These are phyloP conservation scores for Planoprotostelium fungivorum DNA, from an alignment of 78 protist species.

Conservation along the genomic window DNA sequence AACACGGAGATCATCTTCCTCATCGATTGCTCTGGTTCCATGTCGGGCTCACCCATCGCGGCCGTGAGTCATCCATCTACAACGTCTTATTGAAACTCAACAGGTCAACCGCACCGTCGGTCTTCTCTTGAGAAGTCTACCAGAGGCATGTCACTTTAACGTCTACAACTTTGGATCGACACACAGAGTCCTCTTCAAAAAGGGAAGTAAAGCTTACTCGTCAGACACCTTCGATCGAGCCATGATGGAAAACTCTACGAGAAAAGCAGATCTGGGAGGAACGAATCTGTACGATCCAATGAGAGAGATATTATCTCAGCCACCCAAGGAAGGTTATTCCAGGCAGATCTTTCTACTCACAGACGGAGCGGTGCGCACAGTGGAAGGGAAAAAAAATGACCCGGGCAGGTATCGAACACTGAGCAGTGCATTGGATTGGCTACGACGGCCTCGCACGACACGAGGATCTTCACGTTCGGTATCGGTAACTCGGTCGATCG, in stretches of 20 bases:
- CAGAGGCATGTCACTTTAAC: constrained; percentile 15
- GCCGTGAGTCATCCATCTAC: constrained; percentile 2
- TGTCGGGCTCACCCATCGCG: constrained; percentile 19
- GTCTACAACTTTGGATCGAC: constrained; percentile 18
- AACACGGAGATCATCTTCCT: constrained; percentile 22
- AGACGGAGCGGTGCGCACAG: background rate
- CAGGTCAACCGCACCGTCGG: constrained; percentile 1
- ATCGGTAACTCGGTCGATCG: constrained; percentile 67
- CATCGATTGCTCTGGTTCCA: constrained; percentile 45
- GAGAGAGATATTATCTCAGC: background rate
- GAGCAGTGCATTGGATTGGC: constrained; percentile 24
- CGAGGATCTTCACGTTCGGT: constrained; percentile 79
- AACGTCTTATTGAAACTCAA: background rate
- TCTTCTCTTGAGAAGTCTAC: constrained; percentile 23
- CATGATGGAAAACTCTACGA: background rate
- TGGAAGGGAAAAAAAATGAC: background rate
- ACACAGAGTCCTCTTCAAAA: background rate
- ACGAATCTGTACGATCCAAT: constrained; percentile 44
- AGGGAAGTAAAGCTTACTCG: background rate
- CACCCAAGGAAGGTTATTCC: constrained; percentile 13
- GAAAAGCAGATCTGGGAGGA: constrained; percentile 37
- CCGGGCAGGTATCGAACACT: constrained; percentile 42
- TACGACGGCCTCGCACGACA: background rate
- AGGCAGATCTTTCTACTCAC: constrained; percentile 38
- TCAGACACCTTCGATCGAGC: constrained; percentile 1